phyloP scores from a whole-genome alignment of 352 stramenopile genomes.

The Pythium guiyangense region DNA sequence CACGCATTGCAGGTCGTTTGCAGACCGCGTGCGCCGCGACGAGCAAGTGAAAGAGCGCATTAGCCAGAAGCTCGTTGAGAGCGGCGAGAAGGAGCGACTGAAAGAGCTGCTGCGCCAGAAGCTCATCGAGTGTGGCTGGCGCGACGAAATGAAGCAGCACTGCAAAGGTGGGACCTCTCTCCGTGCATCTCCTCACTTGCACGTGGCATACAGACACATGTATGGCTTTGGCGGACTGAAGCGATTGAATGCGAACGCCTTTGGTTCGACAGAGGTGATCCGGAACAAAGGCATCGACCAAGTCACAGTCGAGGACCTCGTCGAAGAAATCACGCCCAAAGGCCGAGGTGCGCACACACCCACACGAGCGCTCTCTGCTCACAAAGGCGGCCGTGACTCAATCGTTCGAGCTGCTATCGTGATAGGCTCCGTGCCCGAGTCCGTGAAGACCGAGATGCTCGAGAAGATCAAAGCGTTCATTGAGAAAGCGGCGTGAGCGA shows the following conservation, averaged over 20 bases:
- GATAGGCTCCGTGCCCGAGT: slow-evolving; percentile 73
- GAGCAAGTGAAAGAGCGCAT: slow-evolving; percentile 75
- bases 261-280: slow-evolving; percentile 79
- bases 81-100: slow-evolving; percentile 87
- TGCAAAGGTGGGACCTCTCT: slow-evolving; percentile 60
- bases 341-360: slow-evolving; percentile 43
- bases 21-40: slow-evolving; percentile 51
- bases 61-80: slow-evolving; percentile 86
- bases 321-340: slow-evolving; percentile 90
- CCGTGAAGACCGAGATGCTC: slow-evolving; percentile 88
- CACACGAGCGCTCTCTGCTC: not conserved
- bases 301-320: slow-evolving; percentile 93
- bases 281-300: slow-evolving; percentile 92
- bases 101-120: slow-evolving; percentile 86
- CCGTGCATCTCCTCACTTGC: not conserved
- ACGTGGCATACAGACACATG: not conserved
- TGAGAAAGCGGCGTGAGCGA: slow-evolving; percentile 31
- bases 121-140: slow-evolving; percentile 90
- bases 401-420: too few species aligned
- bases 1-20: slow-evolving; percentile 30
- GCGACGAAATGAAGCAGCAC: slow-evolving; percentile 88
- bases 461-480: slow-evolving; percentile 91
- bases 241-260: not conserved
- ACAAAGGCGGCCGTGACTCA: not conserved
- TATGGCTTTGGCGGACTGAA: not conserved